Conservation (phyloP, 495 filamentous ascomycete genomes). For the Evansstolkia leycettana region DNA sequence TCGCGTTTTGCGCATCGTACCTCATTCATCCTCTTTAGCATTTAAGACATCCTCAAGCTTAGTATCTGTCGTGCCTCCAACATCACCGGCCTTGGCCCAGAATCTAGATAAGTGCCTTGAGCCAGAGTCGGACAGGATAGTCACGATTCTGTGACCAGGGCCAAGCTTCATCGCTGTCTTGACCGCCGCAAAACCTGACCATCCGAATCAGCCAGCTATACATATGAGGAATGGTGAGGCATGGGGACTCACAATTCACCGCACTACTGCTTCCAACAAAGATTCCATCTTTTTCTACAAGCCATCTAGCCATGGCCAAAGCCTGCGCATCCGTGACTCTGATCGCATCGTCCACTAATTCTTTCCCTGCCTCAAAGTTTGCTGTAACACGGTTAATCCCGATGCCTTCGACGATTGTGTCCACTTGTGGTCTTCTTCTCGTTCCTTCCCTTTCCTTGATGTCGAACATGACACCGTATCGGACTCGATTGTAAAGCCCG, state of each 20-base stretch:
- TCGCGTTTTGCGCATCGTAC: no score
- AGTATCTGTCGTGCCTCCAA: slow-evolving; percentile 44
- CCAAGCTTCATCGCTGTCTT: slow-evolving; percentile 64
- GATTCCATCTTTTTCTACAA: slow-evolving; percentile 92
- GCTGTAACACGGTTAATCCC: slow-evolving; percentile 85
- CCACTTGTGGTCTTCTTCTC: slow-evolving; percentile 75
- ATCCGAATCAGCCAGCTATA: no score
- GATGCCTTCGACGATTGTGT: slow-evolving; percentile 93
- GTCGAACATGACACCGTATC: slow-evolving; percentile 93
- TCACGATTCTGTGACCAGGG: slow-evolving; percentile 72
- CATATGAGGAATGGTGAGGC: no score
- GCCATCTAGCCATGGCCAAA: slow-evolving; percentile 80
- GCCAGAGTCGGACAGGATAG: slow-evolving; percentile 83
- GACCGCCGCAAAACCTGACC: slow-evolving; percentile 68
- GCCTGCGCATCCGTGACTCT: slow-evolving; percentile 88
- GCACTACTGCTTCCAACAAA: slow-evolving; percentile 90
- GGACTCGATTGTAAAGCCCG: slow-evolving; percentile 81
- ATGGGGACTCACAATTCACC: slow-evolving; percentile 68
- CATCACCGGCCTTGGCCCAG: slow-evolving; percentile 69
- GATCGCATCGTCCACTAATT: slow-evolving; percentile 80
- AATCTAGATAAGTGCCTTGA: slow-evolving; percentile 88
- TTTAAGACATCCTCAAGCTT: slow-evolving; percentile 40
- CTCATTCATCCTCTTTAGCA: slow-evolving; percentile 23
- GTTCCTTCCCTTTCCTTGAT: slow-evolving; percentile 80
- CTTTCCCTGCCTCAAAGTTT: slow-evolving; percentile 79